Evolutionary conservation across 495 filamentous ascomycete species (phyloP), one percentile per base, ranked within the genome.

Genomic region (Penicillium diatomitis): DNA sequence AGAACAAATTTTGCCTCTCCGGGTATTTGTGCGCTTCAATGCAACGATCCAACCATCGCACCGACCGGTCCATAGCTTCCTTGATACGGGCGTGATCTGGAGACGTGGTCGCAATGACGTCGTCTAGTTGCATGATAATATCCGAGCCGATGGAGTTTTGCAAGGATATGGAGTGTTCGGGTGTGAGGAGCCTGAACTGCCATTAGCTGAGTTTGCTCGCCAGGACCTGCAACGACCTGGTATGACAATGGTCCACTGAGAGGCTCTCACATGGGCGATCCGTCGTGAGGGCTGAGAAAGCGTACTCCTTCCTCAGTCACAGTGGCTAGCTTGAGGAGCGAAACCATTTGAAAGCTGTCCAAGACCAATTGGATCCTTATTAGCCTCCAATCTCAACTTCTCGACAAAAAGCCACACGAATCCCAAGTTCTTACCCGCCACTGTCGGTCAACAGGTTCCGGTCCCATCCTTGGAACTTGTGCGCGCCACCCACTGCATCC

Each of bases 101-200:
- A 0, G 90, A 95, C 0, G 92, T 97, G 7, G 94, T 95, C 20
- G 86, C 90, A 44, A 97, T 84, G 35, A 99, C 94, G 62, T 99
- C 92, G 69, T 99, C 92, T 6, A 99, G 79, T 66, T 97, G 94
- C 94, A 99, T 97, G 32, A 97, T 95, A 58, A 99, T 97, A 71
- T 99, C 92, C 45, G 88, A 92, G 57, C 92, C 94, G 58, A 99
- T 97, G 32, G 85, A 88, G 65, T 97, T 96, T 61, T 99, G 92
- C 11, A 99, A 79, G 27, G 85, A 84, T 50, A 97, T 97, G 1
- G 92, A 97, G 69, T 96, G 91, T 63, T 99, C 92, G 4, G 92
- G 92, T 0, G 94, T 97, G 8, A 99, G 82, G 7, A 97, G 81
- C 79, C 79, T 82, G 46, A 3, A 32, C 3, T 27, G 8, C 39